These are phyloP conservation scores for Paecilomyces variotii DNA, from an alignment of 2,329 filamentous ascomycete genomes.

Conservation along the genomic window DNA sequence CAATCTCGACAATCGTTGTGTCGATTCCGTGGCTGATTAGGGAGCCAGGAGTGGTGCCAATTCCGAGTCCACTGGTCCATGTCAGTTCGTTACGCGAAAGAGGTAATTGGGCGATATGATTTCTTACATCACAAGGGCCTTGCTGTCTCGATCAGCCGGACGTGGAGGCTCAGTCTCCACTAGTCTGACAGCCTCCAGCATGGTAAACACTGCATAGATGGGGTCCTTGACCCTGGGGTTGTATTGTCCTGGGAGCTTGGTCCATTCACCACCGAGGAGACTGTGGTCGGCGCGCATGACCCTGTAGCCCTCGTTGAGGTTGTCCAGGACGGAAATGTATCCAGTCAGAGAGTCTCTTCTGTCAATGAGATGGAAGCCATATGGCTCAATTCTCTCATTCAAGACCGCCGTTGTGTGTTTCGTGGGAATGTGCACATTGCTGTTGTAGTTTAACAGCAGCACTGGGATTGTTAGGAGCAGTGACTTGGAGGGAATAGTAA, in stretches of 20 bases:
- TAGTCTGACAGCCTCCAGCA: slow-evolving; percentile 84
- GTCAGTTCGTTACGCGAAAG: slow-evolving; percentile 10
- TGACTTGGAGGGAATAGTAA: slow-evolving; percentile 61
- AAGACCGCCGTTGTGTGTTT: slow-evolving; percentile 52
- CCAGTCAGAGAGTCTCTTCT: slow-evolving; percentile 81
- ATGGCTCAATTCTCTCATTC: slow-evolving; percentile 56
- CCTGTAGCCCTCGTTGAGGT: slow-evolving; percentile 59
- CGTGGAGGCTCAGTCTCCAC: slow-evolving; percentile 48
- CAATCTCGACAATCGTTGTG: slow-evolving; percentile 91
- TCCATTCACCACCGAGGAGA: slow-evolving; percentile 87
- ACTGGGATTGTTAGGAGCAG: slow-evolving; percentile 63
- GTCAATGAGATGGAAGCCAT: slow-evolving; percentile 69
- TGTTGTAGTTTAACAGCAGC: slow-evolving; percentile 52
- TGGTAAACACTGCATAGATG: slow-evolving; percentile 92
- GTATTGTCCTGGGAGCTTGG: slow-evolving; percentile 44
- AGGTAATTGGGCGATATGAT: background rate
- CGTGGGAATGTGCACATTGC: slow-evolving; percentile 67
- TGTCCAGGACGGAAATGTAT: slow-evolving; percentile 86
- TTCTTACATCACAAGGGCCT: slow-evolving; percentile 74
- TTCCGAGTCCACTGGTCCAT: slow-evolving; percentile 65
- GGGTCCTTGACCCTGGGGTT: slow-evolving; percentile 62
- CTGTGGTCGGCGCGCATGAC: slow-evolving; percentile 91
- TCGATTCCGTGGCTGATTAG: slow-evolving; percentile 80
- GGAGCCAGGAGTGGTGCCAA: slow-evolving; percentile 83
- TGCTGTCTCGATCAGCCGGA: slow-evolving; percentile 56